phyloP scores from a whole-genome alignment of 495 filamentous ascomycete genomes.

The Penicillium paradoxum region DNA sequence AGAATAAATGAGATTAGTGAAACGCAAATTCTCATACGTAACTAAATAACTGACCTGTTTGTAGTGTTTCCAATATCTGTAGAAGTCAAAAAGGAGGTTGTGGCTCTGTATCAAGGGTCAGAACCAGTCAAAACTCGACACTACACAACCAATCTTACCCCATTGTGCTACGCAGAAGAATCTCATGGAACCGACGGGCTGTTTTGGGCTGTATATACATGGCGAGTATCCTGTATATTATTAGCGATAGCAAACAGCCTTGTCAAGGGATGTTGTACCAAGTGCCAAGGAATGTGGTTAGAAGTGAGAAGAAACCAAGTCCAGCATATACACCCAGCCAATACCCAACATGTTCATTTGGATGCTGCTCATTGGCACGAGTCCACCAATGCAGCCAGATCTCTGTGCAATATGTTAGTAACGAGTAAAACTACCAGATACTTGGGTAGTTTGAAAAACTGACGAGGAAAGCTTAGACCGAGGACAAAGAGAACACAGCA shows the following conservation, averaged over 20 bases:
- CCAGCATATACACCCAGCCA: slow-evolving; percentile 20
- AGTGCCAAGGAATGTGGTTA: slow-evolving; percentile 8
- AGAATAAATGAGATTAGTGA: neutral
- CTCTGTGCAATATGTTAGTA: slow-evolving; percentile 7
- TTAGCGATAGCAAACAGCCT: neutral
- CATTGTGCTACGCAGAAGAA: slow-evolving; percentile 18
- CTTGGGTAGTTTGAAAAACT: neutral
- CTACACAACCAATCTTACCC: slow-evolving; percentile 1
- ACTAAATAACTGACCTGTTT: slow-evolving; percentile 10
- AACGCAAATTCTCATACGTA: neutral
- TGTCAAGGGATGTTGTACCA: slow-evolving; percentile 6
- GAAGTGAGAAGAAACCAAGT: slow-evolving; percentile 14
- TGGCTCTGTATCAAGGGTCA: slow-evolving; percentile 11
- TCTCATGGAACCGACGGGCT: slow-evolving; percentile 17
- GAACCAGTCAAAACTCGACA: neutral
- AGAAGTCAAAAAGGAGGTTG: slow-evolving; percentile 20
- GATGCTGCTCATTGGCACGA: slow-evolving; percentile 14
- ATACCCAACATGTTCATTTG: slow-evolving; percentile 31
- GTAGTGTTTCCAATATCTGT: slow-evolving; percentile 21
- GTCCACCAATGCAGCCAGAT: slow-evolving; percentile 37
- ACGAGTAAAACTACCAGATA: neutral
- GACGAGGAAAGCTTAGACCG: slow-evolving; percentile 19
- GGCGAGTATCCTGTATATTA: slow-evolving; percentile 9
- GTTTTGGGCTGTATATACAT: slow-evolving; percentile 20
- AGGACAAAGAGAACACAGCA: slow-evolving; percentile 26